Evolutionary conservation across 805 yeast genomes (phyloP), one percentile per base, ranked within the genome.

Genomic region (Teunomyces cretensis): DNA sequence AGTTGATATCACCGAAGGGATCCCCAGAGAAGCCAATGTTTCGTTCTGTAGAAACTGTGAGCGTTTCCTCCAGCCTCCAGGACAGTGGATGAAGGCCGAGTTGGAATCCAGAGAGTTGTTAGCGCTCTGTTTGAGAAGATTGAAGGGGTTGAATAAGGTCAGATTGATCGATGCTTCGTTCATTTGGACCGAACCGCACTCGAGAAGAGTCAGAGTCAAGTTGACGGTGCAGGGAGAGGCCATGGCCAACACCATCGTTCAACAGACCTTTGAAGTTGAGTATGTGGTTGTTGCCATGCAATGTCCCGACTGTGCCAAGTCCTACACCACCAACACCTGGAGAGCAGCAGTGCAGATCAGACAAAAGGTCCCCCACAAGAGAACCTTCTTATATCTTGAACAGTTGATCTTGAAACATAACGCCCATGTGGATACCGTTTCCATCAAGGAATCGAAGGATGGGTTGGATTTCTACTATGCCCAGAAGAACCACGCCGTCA

Each of bases 121-220:
- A 50, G 98, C 99, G 1, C 72, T 94, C 35, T 88, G 97, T 72
- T 73, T 94, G 52, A 83, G 92, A 68, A 81, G 92, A 62, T 75
- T 94, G 59, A 88, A 86, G 57, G 98, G 98, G 45, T 75, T 94
- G 54, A 83, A 80, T 53, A 86, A 87, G 59, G 94, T 90, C 38
- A 75, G 97, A 56, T 73, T 94, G 48, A 82, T 89, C 33, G 98
- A 94, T 70, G 99, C 99, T 2, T 80, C 91, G 4, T 94, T 91
- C 58, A 81, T 95, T 50, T 94, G 99, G 99, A 94, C 99, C 1
- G 99, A 94, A 71, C 99, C 99, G 2, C 99, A 94, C 67, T 90
- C 97, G 22, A 80, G 99, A 67, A 84, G 99, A 74, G 82, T 92
- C 49, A 83, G 90, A 65, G 81, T 95, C 51, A 90, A 91, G 60